phyloP scores from a whole-genome alignment of 805 yeast species.

The Pichia californica region DNA sequence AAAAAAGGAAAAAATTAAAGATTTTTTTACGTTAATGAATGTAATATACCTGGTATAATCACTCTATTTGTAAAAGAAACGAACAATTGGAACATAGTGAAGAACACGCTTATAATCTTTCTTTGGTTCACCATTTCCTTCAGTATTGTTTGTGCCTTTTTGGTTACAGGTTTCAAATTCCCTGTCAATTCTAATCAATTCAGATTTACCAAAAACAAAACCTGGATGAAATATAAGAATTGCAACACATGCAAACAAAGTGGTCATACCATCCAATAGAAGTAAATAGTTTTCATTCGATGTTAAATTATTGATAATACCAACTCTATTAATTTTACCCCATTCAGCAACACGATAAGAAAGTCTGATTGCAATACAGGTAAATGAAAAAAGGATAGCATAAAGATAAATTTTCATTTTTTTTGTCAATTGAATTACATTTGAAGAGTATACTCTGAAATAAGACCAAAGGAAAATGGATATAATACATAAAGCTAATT shows the following conservation, averaged over 20 bases:
- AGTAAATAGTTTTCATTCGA: neutral
- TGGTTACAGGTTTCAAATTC: no score
- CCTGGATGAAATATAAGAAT: neutral
- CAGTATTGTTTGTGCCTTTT: neutral
- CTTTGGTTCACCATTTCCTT: no score
- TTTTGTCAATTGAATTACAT: neutral
- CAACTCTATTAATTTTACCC: neutral
- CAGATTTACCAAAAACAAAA: neutral
- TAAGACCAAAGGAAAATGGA: neutral
- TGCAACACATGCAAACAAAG: neutral
- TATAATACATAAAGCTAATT: neutral
- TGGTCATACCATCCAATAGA: neutral
- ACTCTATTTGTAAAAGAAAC: no score
- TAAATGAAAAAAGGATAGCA: neutral
- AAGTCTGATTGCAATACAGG: neutral
- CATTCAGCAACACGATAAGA: slow-evolving; percentile 1
- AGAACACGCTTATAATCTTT: no score
- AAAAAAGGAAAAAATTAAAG: no score
- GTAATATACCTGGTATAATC: no score
- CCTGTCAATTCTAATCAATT: no score
- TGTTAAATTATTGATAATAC: neutral
- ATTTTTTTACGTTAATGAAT: no score
- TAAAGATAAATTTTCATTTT: neutral
- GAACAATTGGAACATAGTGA: no score
- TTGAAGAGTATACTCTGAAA: neutral